Base-by-base conservation (phyloP, 2,329 filamentous ascomycete species). In the Paecilomyces fulvus region DNA sequence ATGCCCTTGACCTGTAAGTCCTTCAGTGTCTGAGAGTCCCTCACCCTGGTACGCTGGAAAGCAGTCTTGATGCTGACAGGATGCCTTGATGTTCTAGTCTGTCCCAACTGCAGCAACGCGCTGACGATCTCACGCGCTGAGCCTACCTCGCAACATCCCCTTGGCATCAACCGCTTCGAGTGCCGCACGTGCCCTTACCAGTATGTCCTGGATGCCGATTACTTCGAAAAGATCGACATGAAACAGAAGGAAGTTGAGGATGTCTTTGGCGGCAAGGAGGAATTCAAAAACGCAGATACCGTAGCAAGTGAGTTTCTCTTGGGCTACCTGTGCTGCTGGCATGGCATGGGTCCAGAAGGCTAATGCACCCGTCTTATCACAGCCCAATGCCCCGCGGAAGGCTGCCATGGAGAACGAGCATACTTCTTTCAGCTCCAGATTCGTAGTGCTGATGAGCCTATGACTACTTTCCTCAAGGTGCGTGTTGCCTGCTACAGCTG, bases 371-470 rank as follows among this genome's bases (percentile, higher is more conserved):
- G 54, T 54, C 23, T 50, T 49, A 55, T 25, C 58, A 43, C 65
- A 83, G 88, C 88, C 52, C 89, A 94, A 80, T 99, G 94, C 73
- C 85, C 89, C 25, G 85, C 85, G 60, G 85, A 91, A 46, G 81
- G 81, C 56, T 99, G 94, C 78, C 81, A 89, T 67, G 90, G 90
- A 60, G 81, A 84, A 59, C 85, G 90, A 77, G 94, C 94, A 3
- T 95, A 92, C 61, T 97, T 92, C 78, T 95, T 92, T 79, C 90
- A 96, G 79, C 85, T 97, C 65, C 94, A 99, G 81, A 97, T 97
- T 75, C 86, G 94, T 65, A 95, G 90, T 79, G 94, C 94, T 54
- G 94, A 99, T 76, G 94, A 99, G 80, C 94, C 94, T 59, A 96
- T 96, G 89, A 99, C 94, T 63, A 92, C 86, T 59, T 97, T 97